Base-by-base conservation (phyloP, 1,284 basidiomycete species). In the Ceraceosorus guamensis region DNA sequence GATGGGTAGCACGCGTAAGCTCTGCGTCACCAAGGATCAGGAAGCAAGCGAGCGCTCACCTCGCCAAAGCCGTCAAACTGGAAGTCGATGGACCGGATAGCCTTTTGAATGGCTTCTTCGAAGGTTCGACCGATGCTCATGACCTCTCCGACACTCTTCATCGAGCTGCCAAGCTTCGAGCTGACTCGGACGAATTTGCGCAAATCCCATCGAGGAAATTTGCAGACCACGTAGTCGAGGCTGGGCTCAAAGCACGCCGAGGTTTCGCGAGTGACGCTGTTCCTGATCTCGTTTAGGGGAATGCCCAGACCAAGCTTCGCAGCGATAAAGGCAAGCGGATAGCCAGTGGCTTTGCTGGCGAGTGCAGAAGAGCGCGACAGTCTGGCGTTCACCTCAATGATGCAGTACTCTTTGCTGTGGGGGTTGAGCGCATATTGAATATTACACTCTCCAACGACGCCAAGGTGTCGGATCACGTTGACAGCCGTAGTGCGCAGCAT, bases 331-430 rank as follows among this genome's bases (percentile, higher is more conserved):
- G 95, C 93, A 48, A 98, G 83, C 4, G 93, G 95, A 78, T 97
- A 98, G 14, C 95, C 93, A 14, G 93, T 98, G 0, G 95, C 93
- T 79, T 98, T 98, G 55, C 92, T 97, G 14, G 95, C 93, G 37
- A 98, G 83, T 5, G 95, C 93, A 43, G 93, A 97, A 2, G 93
- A 97, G 68, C 95, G 88, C 13, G 93, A 97, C 14, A 98, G 84
- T 81, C 93, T 90, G n/a, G 93, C 95, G 74, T 98, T 97, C 76
- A 97, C 93, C 81, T 98, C 93, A 77, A 98, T 97, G 74, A 98
- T 96, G 78, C 92, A 97, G 79, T 97, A 98, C 77, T 97, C 90
- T 74, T 89, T 87, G 24, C 90, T 95, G 52, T 82, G 83, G 0
- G 95, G 93, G 79, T 97, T 96, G 70, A 98, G 83, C 1, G 95